Conservation (phyloP, 2,329 filamentous ascomycete species). For the Colletotrichum liaoningense region DNA sequence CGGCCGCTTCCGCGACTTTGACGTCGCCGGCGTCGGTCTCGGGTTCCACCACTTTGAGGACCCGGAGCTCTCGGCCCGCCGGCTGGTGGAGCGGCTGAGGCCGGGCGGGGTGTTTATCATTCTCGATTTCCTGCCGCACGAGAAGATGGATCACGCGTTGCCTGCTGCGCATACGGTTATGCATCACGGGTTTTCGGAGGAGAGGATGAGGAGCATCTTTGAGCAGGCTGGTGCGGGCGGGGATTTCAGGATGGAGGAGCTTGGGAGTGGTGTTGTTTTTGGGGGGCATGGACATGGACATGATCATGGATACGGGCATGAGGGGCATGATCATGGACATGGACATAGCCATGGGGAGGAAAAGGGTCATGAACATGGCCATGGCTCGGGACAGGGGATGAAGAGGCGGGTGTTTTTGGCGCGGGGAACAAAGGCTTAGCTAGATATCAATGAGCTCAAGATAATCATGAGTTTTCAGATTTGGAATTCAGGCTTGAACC, state of each 20-base stretch:
- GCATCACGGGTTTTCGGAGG: constrained; percentile 74
- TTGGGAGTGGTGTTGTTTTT: constrained; percentile 63
- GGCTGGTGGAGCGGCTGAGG: constrained; percentile 70
- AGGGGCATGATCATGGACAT: constrained; percentile 42
- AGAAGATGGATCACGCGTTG: constrained; percentile 38
- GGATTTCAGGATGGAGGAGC: constrained; percentile 67
- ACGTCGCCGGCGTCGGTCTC: constrained; percentile 71
- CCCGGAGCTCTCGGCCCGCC: constrained; percentile 67
- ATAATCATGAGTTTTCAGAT: not conserved
- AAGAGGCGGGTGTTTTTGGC: constrained; percentile 53
- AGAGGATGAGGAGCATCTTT: constrained; percentile 70
- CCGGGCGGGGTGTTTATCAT: constrained; percentile 76
- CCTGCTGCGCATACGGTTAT: constrained; percentile 63
- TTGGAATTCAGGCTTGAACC: too few relatives aligned
- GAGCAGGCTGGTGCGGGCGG: constrained; percentile 68
- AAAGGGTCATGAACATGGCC: constrained; percentile 36
- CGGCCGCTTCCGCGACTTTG: constrained; percentile 75
- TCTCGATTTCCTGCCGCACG: constrained; percentile 74
- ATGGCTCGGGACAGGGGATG: constrained; percentile 46
- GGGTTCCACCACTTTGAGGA: constrained; percentile 78
- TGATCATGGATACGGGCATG: constrained; percentile 7
- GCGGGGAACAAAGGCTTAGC: constrained; percentile 37
- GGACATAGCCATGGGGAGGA: constrained; percentile 30
- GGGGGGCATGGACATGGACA: constrained; percentile 36
- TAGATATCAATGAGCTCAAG: not conserved